Evolutionary conservation across 2,329 filamentous ascomycete species (phyloP), one percentile per base, ranked within the genome.

Genomic region (Sordariomycetes sp.): DNA sequence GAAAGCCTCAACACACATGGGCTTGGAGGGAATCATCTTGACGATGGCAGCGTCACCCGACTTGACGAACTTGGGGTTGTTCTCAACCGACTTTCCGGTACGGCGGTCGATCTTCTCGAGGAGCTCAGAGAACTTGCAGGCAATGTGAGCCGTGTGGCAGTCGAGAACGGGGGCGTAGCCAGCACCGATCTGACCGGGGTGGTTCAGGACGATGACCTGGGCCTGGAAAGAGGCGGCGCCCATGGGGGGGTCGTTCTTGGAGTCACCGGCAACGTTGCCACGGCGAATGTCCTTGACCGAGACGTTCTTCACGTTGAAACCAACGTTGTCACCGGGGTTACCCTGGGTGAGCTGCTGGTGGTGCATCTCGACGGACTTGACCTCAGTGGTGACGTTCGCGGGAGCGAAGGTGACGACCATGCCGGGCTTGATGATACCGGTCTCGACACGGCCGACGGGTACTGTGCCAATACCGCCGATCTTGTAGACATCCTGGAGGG

Each of bases 261-360:
- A 93, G 90, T 99, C 94, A 90, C 91, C 90, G 72, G 89, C 89
- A 71, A 99, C 94, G 88, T 99, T 97, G 75, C 94, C 94, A 96
- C 94, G 94, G 81, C 94, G 94, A 75, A 99, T 96, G 79, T 99
- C 94, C 92, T 99, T 99, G 82, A 99, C 94, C 79, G 94, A 97
- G 73, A 99, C 94, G 94, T 99, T 99, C 92, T 99, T 99, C 82
- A 99, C 93, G 90, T 99, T 99, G 92, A 99, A 99, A 72, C 94
- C 94, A 78, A 99, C 94, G 85, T 99, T 99, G 90, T 99, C 94
- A 87, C 94, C 94, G 74, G 94, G 94, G 67, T 89, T 74, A 89
- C 94, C 94, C 86, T 96, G 88, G 66, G 76, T 63, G 70, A 99
- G 92, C 88, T 97, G 92, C 85, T 97, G 90, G 91, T 97, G 93